Percentiles rank a stretch among this genome's conserved stretches.
Conservation (phyloP, 495 filamentous ascomycete genomes). For the Tuber magnatum region DNA sequence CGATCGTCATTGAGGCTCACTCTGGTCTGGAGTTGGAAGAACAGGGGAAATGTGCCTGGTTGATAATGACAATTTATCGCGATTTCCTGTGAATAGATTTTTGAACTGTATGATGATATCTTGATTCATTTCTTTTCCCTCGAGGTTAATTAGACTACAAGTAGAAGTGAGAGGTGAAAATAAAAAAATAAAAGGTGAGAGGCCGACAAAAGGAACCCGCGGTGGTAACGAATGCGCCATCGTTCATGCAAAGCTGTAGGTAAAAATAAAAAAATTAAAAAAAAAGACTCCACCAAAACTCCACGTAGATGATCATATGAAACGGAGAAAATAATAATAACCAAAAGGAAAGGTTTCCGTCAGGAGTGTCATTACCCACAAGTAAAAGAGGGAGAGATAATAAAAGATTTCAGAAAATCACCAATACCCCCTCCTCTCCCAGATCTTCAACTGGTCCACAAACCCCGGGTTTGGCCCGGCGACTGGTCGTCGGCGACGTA, state of each 20-base stretch:
- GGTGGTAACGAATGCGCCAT: neutral
- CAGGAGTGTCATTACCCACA: neutral
- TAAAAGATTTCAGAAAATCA: slow-evolving; percentile 9
- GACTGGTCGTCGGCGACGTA: slow-evolving; percentile 30
- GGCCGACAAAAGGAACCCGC: neutral
- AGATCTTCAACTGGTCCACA: slow-evolving; percentile 34
- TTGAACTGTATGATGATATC: neutral
- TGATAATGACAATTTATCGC: neutral
- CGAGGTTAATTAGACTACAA: neutral
- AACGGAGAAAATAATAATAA: neutral
- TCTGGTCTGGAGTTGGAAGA: neutral
- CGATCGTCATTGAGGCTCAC: neutral
- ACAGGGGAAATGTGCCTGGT: neutral
- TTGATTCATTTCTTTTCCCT: neutral
- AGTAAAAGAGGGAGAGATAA: neutral
- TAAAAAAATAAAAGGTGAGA: neutral
- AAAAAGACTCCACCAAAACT: neutral
- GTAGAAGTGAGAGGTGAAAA: neutral
- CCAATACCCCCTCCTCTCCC: slow-evolving; percentile 34
- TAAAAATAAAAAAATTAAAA: neutral
- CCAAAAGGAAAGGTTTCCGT: neutral
- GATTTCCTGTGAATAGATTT: neutral
- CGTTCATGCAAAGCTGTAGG: neutral
- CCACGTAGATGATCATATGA: neutral
- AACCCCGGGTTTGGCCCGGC: slow-evolving; percentile 33